Evolutionary conservation across 2,329 filamentous ascomycete species (phyloP).

Genomic region (Ascomycota sp.): DNA sequence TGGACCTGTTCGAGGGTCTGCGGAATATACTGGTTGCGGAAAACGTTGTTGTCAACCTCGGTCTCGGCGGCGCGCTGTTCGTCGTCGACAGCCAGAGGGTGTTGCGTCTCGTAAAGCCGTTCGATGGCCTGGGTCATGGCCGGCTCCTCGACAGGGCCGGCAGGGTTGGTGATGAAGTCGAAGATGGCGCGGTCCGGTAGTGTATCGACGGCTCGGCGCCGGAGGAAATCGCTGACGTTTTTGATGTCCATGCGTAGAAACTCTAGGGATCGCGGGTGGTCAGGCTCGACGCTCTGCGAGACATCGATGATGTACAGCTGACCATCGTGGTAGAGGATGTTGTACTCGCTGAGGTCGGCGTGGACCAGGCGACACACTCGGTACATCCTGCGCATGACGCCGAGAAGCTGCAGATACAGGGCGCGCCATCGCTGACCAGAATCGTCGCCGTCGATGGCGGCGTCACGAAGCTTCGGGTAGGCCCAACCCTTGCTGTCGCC

Average conservation of each 20-base stretch:
- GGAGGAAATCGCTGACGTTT: slow-evolving; percentile 87
- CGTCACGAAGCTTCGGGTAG: slow-evolving; percentile 75
- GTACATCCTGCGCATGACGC: slow-evolving; percentile 84
- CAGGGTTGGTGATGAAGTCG: slow-evolving; percentile 51
- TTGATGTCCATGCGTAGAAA: slow-evolving; percentile 98
- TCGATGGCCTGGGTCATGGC: slow-evolving; percentile 43
- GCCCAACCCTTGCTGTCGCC: slow-evolving; percentile 74
- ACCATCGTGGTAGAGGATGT: slow-evolving; percentile 70
- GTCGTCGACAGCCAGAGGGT: slow-evolving; percentile 24
- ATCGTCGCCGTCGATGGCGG: slow-evolving; percentile 49
- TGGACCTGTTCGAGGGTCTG: slow-evolving; percentile 93
- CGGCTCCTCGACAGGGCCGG: slow-evolving; percentile 39
- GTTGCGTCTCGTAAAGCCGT: slow-evolving; percentile 40
- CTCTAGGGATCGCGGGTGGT: slow-evolving; percentile 79
- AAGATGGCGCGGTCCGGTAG: slow-evolving; percentile 66
- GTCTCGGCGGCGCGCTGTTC: slow-evolving; percentile 34
- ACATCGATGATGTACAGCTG: slow-evolving; percentile 91
- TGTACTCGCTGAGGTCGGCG: slow-evolving; percentile 95
- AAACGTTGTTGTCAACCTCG: slow-evolving; percentile 77
- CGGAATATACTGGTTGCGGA: slow-evolving; percentile 89
- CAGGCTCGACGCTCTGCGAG: slow-evolving; percentile 90
- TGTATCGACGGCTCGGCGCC: slow-evolving; percentile 61
- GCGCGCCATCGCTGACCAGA: slow-evolving; percentile 51
- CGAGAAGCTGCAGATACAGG: slow-evolving; percentile 66
- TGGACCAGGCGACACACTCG: slow-evolving; percentile 83